These are phyloP conservation scores for Podila horticola DNA, from an alignment of 192 early-diverging fungal genomes.

Conservation along the genomic window DNA sequence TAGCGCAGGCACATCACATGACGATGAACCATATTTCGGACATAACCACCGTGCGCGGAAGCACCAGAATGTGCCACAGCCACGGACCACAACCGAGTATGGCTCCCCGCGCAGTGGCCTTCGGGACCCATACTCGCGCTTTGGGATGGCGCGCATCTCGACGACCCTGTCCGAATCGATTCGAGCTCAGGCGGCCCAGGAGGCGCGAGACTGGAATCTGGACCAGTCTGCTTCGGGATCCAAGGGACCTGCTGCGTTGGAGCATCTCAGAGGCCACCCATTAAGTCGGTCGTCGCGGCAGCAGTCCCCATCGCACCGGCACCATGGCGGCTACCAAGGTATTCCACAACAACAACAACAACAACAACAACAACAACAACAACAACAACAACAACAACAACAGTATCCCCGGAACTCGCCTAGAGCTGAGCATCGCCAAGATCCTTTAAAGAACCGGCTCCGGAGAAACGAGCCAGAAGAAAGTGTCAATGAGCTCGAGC, in stretches of 20 bases:
- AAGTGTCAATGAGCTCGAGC: constrained; percentile 17
- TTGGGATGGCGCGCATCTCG: constrained; percentile 34
- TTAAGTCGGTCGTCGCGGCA: neutral
- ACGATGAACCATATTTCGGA: constrained; percentile 14
- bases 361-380: neutral
- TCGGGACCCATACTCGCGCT: constrained; percentile 6
- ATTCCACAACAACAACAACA: constrained; percentile 12
- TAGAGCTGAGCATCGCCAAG: constrained; percentile 24
- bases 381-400: neutral
- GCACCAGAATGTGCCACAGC: constrained; percentile 36
- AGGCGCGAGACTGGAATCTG: constrained; percentile 26
- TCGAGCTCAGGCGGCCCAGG: constrained; percentile 36
- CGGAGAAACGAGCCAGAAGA: neutral
- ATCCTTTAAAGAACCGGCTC: constrained; percentile 16
- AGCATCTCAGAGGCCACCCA: constrained; percentile 13
- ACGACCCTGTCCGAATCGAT: constrained; percentile 44
- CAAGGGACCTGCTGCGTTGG: constrained; percentile 42
- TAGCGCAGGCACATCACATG: neutral
- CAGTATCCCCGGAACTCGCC: neutral
- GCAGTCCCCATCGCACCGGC: neutral
- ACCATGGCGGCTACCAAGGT: constrained; percentile 3
- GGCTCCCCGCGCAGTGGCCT: constrained; percentile 2
- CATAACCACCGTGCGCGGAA: constrained; percentile 1
- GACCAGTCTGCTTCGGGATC: constrained; percentile 9
- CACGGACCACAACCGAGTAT: constrained; percentile 11